Conservation (phyloP, 2,329 filamentous ascomycete species). For the Macrophomina phaseolina region DNA sequence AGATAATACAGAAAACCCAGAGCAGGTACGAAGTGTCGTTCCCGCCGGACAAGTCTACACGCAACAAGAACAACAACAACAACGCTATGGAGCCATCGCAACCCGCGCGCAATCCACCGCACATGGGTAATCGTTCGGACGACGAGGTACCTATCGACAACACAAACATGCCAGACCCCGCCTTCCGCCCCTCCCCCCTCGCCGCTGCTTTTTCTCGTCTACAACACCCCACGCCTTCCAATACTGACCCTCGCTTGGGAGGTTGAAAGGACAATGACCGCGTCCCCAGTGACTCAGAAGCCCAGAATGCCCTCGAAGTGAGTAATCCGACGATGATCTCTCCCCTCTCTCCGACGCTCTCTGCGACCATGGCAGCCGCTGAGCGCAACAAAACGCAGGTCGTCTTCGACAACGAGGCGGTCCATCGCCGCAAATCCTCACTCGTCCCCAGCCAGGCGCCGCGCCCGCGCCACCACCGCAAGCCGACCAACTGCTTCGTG, state of each 20-base stretch:
- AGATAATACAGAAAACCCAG: conserved; percentile 17
- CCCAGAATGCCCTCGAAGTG: conserved; percentile 50
- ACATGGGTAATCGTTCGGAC: conserved; percentile 6
- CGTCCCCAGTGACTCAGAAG: conserved; percentile 45
- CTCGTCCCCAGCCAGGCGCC: conserved; percentile 53
- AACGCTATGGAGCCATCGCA: conserved; percentile 11
- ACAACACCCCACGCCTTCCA: background rate
- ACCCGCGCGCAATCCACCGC: background rate
- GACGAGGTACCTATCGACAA: conserved; percentile 20
- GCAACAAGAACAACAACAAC: too few relatives aligned
- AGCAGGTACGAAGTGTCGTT: conserved; percentile 18
- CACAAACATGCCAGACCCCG: background rate
- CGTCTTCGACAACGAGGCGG: conserved; percentile 59
- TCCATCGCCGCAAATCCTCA: conserved; percentile 65
- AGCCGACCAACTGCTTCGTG: conserved; percentile 64
- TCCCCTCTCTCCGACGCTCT: background rate
- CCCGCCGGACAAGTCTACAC: background rate
- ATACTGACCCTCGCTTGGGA: conserved; percentile 40
- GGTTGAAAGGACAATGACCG: conserved; percentile 38
- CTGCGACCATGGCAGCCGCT: background rate
- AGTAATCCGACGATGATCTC: background rate
- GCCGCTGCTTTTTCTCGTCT: background rate
- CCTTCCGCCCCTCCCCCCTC: background rate
- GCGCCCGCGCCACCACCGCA: conserved; percentile 43
- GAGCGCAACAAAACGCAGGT: conserved; percentile 50